These are phyloP conservation scores for Beta corolliflora DNA, from an alignment of 179 eudicot species.

Conservation along the genomic window DNA sequence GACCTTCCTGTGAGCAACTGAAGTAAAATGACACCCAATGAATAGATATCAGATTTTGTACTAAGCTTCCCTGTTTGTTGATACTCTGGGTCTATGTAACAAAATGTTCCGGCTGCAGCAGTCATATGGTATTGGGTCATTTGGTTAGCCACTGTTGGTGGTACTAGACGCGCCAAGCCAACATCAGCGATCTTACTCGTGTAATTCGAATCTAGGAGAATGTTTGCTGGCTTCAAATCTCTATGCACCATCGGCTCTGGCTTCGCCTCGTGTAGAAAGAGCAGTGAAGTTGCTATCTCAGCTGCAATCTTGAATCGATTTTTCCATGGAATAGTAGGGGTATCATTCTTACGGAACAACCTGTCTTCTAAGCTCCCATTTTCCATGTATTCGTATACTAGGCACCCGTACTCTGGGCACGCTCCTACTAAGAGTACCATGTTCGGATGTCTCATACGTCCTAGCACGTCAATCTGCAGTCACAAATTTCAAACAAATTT, in stretches of 20 bases:
- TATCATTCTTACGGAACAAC: slow-evolving; percentile 49
- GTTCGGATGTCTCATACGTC: slow-evolving; percentile 74
- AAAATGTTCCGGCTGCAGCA: slow-evolving; percentile 86
- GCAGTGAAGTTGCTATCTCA: slow-evolving; percentile 68
- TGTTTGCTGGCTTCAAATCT: slow-evolving; percentile 85
- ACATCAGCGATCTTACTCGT: slow-evolving; percentile 80
- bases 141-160: slow-evolving; percentile 53
- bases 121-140: slow-evolving; percentile 72
- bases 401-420: slow-evolving; percentile 87
- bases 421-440: slow-evolving; percentile 89
- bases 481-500: background rate
- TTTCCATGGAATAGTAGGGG: slow-evolving; percentile 71
- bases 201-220: slow-evolving; percentile 61
- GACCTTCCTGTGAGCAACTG: slow-evolving; percentile 69
- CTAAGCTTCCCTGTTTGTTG: slow-evolving; percentile 80
- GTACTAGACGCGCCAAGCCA: slow-evolving; percentile 76
- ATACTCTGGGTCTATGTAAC: slow-evolving; percentile 92
- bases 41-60: slow-evolving; percentile 75
- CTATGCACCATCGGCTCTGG: slow-evolving; percentile 91
- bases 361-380: slow-evolving; percentile 82
- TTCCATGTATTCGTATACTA: slow-evolving; percentile 79
- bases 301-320: slow-evolving; percentile 69
- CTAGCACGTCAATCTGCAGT: slow-evolving; percentile 68
- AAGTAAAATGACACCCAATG: slow-evolving; percentile 64
- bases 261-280: slow-evolving; percentile 72